Evolutionary conservation across 2,329 filamentous ascomycete species (phyloP), one percentile per base, ranked within the genome.

Genomic region (Blastomyces gilchristii): DNA sequence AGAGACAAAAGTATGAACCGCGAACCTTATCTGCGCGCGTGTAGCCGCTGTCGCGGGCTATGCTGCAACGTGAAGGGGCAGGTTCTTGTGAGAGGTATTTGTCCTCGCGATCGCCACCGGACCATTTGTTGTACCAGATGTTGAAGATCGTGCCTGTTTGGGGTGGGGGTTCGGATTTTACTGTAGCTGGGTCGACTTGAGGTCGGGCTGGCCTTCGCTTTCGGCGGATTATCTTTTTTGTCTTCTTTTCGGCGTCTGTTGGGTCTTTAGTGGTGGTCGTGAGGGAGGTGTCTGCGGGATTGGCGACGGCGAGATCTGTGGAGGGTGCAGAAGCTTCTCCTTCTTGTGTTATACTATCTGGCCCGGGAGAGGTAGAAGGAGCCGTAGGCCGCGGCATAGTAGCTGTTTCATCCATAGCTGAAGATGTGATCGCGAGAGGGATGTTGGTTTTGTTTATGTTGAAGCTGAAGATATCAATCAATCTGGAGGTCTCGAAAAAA

Each of bases 121-220:
- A 89, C 92, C 93, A 97, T 77, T 97, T 97, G 80, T 96, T 97
- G 79, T 97, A 96, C 93, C 92, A 97, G 71, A 96, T 95, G 77
- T 99, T 99, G 82, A 94, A 99, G 64, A 92, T 91, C 0, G 90
- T 96, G 61, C 94, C 94, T 0, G 93, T 97, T 71, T 97, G 92
- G 1, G 90, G 89, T 18, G 92, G 91, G 3, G 90, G 88, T 70
- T 96, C 91, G 43, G 87, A 87, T 69, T 88, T 90, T 77, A 96
- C 84, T 53, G 87, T 87, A 50, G 88, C 86, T 1, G 91, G 86
- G 72, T 99, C 94, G 71, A 97, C 87, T 78, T 99, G 94, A 0
- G 89, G 88, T 64, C 93, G 86, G 57, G 94, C 94, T 41, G 94
- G 94, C 49, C 91, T 84, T 71, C 89, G 87, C 81, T 96, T 97